Conservation (phyloP, 23 red algal species). For the Gracilaria domingensis region DNA sequence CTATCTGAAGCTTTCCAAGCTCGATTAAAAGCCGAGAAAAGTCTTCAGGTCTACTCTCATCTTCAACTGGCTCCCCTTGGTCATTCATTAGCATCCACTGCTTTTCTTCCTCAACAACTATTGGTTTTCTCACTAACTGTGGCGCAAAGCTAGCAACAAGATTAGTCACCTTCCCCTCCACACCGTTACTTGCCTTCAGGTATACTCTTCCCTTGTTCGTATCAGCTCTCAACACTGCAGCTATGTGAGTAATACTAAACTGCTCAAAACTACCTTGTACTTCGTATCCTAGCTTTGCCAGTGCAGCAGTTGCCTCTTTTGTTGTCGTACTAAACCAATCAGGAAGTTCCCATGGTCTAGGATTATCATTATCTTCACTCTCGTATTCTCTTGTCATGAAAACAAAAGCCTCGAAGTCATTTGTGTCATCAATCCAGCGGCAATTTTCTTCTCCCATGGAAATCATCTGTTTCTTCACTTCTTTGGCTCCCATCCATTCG, state of each 20-base stretch:
- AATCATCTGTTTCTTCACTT: background rate
- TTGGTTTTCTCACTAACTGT: conserved; percentile 1
- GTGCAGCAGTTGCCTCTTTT: background rate
- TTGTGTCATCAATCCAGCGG: background rate
- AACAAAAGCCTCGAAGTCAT: background rate
- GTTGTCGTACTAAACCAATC: background rate
- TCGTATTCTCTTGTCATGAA: background rate
- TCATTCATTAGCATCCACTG: conserved; percentile 32
- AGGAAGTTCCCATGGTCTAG: background rate
- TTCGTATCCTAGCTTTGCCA: conserved; percentile 7
- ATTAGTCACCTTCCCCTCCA: background rate
- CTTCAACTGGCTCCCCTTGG: too few relatives aligned
- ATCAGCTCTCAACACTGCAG: conserved; percentile 1
- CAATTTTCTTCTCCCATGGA: background rate
- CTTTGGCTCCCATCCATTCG: background rate
- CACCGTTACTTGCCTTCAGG: conserved; percentile 1
- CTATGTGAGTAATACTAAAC: background rate
- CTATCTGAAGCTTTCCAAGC: background rate
- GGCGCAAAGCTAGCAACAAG: conserved; percentile 31
- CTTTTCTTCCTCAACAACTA: conserved; percentile 39
- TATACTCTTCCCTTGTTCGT: conserved; percentile 44
- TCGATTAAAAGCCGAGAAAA: background rate
- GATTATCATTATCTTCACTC: background rate
- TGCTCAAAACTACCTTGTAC: conserved; percentile 29
- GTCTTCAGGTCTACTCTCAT: too few relatives aligned